Percentiles rank a stretch among this genome's conserved stretches.
phyloP scores from a whole-genome alignment of 2,329 filamentous ascomycete genomes.

The Phaeomoniella chlamydospora region DNA sequence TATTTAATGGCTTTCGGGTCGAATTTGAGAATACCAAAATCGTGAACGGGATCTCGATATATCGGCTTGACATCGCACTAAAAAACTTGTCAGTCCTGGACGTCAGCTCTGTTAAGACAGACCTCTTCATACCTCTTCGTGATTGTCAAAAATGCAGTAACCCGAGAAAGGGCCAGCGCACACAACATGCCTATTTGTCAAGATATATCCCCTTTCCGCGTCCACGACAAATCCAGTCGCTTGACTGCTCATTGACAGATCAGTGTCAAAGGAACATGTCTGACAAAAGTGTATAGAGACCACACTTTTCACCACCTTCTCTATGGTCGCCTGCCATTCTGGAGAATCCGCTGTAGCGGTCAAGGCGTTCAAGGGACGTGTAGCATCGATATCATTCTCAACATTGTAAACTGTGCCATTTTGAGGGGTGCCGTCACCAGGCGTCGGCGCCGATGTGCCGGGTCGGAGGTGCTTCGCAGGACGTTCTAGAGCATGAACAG shows the following conservation, averaged over 20 bases:
- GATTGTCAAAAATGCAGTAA: constrained; percentile 96
- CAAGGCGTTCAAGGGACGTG: constrained; percentile 26
- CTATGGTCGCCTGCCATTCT: constrained; percentile 93
- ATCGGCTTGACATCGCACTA: constrained; percentile 91
- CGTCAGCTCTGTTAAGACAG: neutral
- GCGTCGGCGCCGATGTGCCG: constrained; percentile 23
- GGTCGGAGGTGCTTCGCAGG: constrained; percentile 41
- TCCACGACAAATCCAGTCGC: constrained; percentile 97
- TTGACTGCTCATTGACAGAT: constrained; percentile 82
- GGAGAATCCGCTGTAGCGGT: constrained; percentile 48
- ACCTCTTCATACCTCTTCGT: constrained; percentile 50
- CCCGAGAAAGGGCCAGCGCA: constrained; percentile 95
- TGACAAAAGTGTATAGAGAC: constrained; percentile 99
- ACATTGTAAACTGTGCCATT: constrained; percentile 29
- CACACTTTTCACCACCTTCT: constrained; percentile 84
- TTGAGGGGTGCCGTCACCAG: constrained; percentile 24
- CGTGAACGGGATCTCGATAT: constrained; percentile 95
- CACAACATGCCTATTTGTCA: constrained; percentile 87
- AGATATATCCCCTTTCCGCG: constrained; percentile 75
- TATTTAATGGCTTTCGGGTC: constrained; percentile 94
- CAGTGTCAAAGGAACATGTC: constrained; percentile 96
- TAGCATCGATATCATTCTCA: constrained; percentile 30
- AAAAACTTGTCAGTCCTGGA: constrained; percentile 7
- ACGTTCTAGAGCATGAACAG: constrained; percentile 32
- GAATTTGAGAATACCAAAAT: constrained; percentile 94